These are phyloP conservation scores for Aspergillus floridensis DNA, from an alignment of 2,329 filamentous ascomycete genomes.

Conservation along the genomic window DNA sequence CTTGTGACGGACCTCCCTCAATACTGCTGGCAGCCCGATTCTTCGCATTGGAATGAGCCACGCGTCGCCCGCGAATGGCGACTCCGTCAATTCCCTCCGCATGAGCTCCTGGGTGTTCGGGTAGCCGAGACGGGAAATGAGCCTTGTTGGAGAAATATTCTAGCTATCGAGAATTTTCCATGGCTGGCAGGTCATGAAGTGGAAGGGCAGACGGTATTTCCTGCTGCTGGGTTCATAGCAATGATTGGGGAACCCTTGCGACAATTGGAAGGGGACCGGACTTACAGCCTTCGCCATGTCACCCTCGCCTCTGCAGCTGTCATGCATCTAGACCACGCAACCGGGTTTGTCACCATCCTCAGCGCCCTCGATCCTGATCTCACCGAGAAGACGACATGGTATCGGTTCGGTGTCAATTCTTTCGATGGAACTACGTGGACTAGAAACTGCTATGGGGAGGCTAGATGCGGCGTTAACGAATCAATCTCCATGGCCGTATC, in stretches of 20 bases:
- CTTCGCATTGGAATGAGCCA: slow-evolving; percentile 22
- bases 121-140: slow-evolving; percentile 24
- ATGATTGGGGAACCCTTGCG: slow-evolving; percentile 25
- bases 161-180: slow-evolving; percentile 25
- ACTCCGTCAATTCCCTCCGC: slow-evolving; percentile 22
- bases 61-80: slow-evolving; percentile 17
- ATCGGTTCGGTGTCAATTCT: slow-evolving; percentile 9
- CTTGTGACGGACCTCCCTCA: slow-evolving; percentile 20
- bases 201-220: slow-evolving; percentile 21
- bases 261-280: slow-evolving; percentile 10
- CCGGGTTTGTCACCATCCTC: background rate
- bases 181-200: slow-evolving; percentile 34
- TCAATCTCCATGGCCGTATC: background rate
- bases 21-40: slow-evolving; percentile 25
- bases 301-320: background rate
- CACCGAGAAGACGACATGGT: slow-evolving; percentile 5
- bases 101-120: slow-evolving; percentile 30
- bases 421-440: slow-evolving; percentile 8
- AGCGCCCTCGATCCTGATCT: background rate
- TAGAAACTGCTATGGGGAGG: slow-evolving; percentile 9
- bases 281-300: background rate
- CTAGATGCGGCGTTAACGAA: background rate
- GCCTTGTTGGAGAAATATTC: slow-evolving; percentile 28
- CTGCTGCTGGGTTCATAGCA: slow-evolving; percentile 23
- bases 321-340: background rate